These are phyloP conservation scores for Lachnellula arida DNA, from an alignment of 2,329 filamentous ascomycete genomes.

Conservation along the genomic window DNA sequence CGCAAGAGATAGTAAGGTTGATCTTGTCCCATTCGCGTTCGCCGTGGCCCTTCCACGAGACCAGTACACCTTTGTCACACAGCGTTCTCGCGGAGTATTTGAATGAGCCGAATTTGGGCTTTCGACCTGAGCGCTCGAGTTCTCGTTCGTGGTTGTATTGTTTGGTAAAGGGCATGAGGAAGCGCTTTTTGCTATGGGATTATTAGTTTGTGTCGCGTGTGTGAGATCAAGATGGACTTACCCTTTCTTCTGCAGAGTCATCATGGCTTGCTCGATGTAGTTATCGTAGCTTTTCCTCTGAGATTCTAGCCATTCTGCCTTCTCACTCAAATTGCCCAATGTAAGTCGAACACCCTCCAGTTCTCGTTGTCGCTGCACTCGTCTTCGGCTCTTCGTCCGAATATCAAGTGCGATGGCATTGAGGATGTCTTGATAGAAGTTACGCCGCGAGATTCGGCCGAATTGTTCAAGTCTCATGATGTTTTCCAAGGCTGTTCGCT, in stretches of 20 bases:
- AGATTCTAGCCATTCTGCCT: conserved; percentile 87
- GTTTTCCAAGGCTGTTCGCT: conserved; percentile 89
- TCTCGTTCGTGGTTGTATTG: conserved; percentile 99
- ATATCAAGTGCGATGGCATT: conserved; percentile 97
- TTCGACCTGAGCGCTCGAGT: conserved; percentile 83
- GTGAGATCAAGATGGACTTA: conserved; percentile 37
- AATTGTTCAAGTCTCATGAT: conserved; percentile 83
- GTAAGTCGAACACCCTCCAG: conserved; percentile 78
- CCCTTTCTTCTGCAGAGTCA: conserved; percentile 94
- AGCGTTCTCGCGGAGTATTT: conserved; percentile 92
- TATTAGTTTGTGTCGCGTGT: conserved; percentile 12
- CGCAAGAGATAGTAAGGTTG: conserved; percentile 89
- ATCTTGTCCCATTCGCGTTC: conserved; percentile 86
- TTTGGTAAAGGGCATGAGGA: conserved; percentile 93
- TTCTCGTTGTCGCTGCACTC: conserved; percentile 87
- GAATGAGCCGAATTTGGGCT: conserved; percentile 96
- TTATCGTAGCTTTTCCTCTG: conserved; percentile 98
- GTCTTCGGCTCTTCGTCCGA: conserved; percentile 88
- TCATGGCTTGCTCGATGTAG: conserved; percentile 98
- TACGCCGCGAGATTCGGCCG: conserved; percentile 79
- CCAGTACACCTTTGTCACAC: conserved; percentile 87
- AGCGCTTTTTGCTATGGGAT: conserved; percentile 69
- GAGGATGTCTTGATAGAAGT: conserved; percentile 95
- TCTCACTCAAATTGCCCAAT: conserved; percentile 70
- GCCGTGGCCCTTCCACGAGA: conserved; percentile 80